A percentile compares a stretch with the other conserved stretches of the same genome.
Evolutionary conservation across 306 rosid species (phyloP).

Genomic region (Trifolium fragiferum): DNA sequence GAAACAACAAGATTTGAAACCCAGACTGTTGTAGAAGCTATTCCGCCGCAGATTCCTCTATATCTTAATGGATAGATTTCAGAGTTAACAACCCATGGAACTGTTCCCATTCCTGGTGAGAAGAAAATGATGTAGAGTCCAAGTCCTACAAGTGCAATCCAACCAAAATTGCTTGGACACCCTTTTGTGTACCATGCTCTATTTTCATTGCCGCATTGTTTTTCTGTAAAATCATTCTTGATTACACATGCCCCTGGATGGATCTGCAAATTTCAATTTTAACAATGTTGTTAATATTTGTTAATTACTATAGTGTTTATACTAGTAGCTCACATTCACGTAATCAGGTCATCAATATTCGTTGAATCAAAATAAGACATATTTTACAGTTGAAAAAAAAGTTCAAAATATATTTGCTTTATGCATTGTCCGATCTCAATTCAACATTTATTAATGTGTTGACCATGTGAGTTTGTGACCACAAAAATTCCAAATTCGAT

Average conservation of each 20-base stretch:
- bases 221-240: constrained; percentile 38
- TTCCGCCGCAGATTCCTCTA: constrained; percentile 69
- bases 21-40: constrained; percentile 71
- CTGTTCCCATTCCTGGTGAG: constrained; percentile 76
- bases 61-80: constrained; percentile 71
- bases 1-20: constrained; percentile 65
- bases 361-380: no score
- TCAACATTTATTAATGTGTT: background rate
- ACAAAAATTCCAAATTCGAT: no score
- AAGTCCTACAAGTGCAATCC: constrained; percentile 57
- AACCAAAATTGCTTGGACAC: constrained; percentile 69
- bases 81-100: constrained; percentile 77
- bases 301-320: no score
- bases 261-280: constrained; percentile 47
- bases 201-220: constrained; percentile 41
- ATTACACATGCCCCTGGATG: constrained; percentile 69
- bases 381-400: no score
- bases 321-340: no score
- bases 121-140: constrained; percentile 68
- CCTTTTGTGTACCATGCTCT: constrained; percentile 73
- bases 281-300: background rate
- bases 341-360: no score
- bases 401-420: no score
- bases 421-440: background rate
- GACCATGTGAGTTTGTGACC: background rate